Percentiles rank a stretch among this genome's conserved stretches.
Conservation (phyloP, 352 stramenopile species). For the Globisporangium apiculatum region DNA sequence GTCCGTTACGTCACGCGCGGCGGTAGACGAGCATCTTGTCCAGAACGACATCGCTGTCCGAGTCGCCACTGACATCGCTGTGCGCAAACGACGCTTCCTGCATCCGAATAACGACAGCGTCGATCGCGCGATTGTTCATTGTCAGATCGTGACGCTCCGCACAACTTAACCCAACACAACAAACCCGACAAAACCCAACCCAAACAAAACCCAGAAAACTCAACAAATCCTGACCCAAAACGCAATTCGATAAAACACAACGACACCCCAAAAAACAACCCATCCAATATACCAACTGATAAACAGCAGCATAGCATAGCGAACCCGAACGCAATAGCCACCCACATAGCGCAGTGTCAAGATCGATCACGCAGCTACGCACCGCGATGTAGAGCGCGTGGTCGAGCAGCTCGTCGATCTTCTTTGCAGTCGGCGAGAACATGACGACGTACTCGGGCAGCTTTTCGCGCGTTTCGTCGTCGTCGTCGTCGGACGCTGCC, state of each 20-base stretch:
- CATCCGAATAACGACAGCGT: not conserved
- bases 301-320: no score
- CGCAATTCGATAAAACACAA: not conserved
- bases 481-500: constrained; percentile 9
- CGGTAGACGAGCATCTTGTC: constrained; percentile 65
- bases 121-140: not conserved
- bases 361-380: not conserved
- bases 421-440: constrained; percentile 44
- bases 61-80: constrained; percentile 65
- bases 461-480: constrained; percentile 12
- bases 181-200: no score
- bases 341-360: not conserved
- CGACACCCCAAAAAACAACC: not conserved
- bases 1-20: constrained; percentile 14
- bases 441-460: constrained; percentile 62
- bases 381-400: constrained; percentile 44
- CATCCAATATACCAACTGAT: no score
- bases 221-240: no score
- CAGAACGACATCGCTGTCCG: constrained; percentile 46
- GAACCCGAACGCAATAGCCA: not conserved
- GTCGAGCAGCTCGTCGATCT: constrained; percentile 41
- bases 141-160: no score
- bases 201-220: no score
- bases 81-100: constrained; percentile 57
- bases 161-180: no score